Evolutionary conservation across 371 early-diverging fungal species (phyloP).

Genomic region (Mortierella sp.): DNA sequence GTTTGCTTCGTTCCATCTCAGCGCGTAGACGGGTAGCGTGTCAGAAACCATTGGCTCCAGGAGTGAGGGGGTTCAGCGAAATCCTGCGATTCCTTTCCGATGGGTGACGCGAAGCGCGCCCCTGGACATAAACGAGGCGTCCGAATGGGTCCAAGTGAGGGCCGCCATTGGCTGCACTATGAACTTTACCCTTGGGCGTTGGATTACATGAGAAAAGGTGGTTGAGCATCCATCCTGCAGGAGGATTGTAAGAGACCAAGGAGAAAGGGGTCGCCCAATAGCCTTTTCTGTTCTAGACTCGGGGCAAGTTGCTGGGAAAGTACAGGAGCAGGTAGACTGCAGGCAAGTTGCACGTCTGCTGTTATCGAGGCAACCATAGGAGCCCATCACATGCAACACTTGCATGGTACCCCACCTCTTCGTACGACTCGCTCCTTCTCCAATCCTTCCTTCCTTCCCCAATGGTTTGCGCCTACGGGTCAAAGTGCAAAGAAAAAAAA

Average conservation of each 20-base stretch:
- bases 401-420: background rate
- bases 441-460: background rate
- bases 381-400: slow-evolving; percentile 11
- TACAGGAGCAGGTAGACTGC: no score
- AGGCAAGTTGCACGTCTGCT: background rate
- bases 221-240: background rate
- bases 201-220: background rate
- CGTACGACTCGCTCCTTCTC: background rate
- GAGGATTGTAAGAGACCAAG: background rate
- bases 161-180: background rate
- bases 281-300: slow-evolving; percentile 13
- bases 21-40: background rate
- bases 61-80: background rate
- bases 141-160: background rate
- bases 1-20: background rate
- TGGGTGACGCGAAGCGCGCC: background rate
- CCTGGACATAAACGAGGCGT: no score
- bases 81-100: background rate
- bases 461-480: no score
- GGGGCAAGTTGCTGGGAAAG: no score
- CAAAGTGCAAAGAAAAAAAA: background rate
- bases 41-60: background rate
- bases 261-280: background rate
- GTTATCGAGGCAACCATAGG: slow-evolving; percentile 1
- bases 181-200: background rate